Evolutionary conservation across 2,329 filamentous ascomycete genomes (phyloP).

Genomic region (Cladophialophora yegresii): DNA sequence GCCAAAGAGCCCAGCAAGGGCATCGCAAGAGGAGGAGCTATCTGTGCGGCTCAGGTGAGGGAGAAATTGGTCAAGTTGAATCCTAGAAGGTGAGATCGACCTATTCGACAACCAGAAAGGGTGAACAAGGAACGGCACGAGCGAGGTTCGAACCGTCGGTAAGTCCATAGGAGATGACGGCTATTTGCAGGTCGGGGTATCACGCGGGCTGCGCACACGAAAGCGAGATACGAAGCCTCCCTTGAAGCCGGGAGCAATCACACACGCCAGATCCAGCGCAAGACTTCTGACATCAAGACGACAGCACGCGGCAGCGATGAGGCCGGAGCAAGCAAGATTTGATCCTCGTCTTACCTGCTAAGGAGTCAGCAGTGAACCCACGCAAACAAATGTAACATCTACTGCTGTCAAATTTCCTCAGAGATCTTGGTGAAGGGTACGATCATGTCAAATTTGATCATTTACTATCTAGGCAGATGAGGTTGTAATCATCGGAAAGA

Average conservation of each 20-base stretch:
- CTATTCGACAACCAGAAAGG: background rate
- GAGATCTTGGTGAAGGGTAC: constrained; percentile 68
- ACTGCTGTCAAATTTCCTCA: constrained; percentile 51
- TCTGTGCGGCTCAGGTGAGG: background rate
- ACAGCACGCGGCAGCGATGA: background rate
- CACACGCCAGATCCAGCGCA: background rate
- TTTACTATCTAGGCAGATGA: constrained; percentile 67
- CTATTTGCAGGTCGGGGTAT: background rate
- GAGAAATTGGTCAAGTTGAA: background rate
- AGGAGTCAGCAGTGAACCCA: constrained; percentile 18
- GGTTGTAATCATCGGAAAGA: constrained; percentile 66
- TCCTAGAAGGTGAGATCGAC: background rate
- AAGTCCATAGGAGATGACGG: background rate
- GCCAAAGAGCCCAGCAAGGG: background rate
- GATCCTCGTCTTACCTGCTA: constrained; percentile 6
- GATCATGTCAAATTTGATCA: constrained; percentile 61
- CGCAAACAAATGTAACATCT: background rate
- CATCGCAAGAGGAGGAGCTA: background rate
- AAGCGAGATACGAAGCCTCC: background rate
- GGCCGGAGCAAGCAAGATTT: background rate
- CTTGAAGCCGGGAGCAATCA: background rate
- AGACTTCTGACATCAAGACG: background rate
- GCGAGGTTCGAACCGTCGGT: background rate
- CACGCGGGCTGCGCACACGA: background rate
- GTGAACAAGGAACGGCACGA: background rate